A percentile compares a stretch with the other conserved stretches of the same genome.
These are phyloP conservation scores for Ciborinia camelliae DNA, from an alignment of 2,329 filamentous ascomycete genomes.

Conservation along the genomic window DNA sequence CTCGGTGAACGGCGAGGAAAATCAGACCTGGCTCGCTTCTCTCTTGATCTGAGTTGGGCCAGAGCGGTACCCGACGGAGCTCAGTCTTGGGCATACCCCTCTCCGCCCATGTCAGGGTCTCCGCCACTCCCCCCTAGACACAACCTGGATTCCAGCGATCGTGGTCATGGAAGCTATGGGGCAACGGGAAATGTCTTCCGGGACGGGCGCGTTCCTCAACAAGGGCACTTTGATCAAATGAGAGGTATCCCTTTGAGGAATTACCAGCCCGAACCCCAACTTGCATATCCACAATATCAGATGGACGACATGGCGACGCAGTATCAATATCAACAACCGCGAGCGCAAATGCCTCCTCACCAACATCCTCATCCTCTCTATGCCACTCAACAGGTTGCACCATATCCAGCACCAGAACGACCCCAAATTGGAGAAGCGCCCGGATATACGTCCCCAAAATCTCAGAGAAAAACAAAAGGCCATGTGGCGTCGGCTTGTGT, in stretches of 20 bases:
- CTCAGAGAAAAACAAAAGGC: conserved; percentile 68
- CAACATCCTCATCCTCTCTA: conserved; percentile 29
- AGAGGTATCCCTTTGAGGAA: conserved; percentile 38
- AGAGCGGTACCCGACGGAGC: conserved; percentile 54
- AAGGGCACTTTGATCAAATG: conserved; percentile 31
- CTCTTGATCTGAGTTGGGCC: conserved; percentile 54
- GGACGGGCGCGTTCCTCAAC: conserved; percentile 36
- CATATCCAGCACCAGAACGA: conserved; percentile 32
- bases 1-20: conserved; percentile 59
- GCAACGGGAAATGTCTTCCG: conserved; percentile 50
- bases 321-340: conserved; percentile 29
- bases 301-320: conserved; percentile 29
- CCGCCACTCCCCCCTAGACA: conserved; percentile 57
- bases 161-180: conserved; percentile 48
- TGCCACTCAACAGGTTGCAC: conserved; percentile 25
- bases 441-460: conserved; percentile 54
- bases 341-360: conserved; percentile 26
- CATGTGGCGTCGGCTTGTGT: conserved; percentile 84
- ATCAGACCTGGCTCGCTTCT: conserved; percentile 52
- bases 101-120: conserved; percentile 72
- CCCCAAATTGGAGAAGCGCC: conserved; percentile 45
- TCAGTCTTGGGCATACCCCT: conserved; percentile 61
- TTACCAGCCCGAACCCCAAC: conserved; percentile 40
- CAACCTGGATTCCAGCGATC: conserved; percentile 55
- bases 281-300: conserved; percentile 30